Evolutionary conservation across 441 rosid species (phyloP).

Genomic region (Erodium chrysanthum): DNA sequence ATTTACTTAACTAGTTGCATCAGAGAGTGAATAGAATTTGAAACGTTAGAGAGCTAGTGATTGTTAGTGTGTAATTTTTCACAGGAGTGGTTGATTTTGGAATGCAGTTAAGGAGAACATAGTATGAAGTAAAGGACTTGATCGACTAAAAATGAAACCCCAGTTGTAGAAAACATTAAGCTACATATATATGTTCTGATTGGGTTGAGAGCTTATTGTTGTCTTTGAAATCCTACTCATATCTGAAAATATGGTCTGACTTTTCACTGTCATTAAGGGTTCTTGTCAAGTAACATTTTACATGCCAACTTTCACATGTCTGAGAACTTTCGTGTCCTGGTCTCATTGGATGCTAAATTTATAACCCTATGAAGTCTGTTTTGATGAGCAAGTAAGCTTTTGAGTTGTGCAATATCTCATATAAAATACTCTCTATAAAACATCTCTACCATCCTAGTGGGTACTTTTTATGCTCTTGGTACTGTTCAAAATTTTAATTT

Average conservation of each 20-base stretch:
- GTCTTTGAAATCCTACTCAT: no score
- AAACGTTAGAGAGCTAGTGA: neutral
- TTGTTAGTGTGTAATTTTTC: neutral
- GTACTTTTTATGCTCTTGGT: neutral
- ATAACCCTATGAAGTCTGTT: neutral
- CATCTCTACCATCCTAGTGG: neutral
- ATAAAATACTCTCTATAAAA: neutral
- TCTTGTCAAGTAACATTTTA: neutral
- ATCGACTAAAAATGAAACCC: neutral
- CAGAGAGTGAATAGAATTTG: neutral
- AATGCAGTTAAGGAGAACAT: neutral
- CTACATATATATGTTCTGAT: neutral
- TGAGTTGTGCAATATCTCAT: neutral
- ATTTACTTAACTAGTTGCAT: no score
- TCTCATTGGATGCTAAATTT: constrained; percentile 4
- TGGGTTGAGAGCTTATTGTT: constrained; percentile 1
- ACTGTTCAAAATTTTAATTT: neutral
- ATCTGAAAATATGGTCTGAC: no score
- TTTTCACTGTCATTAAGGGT: neutral
- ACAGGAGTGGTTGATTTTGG: neutral
- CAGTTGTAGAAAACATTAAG: neutral
- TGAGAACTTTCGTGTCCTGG: neutral
- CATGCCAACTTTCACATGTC: neutral
- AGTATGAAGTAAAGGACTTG: neutral
- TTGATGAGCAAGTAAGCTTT: neutral